These are phyloP conservation scores for Fonsecaea nubica DNA, from an alignment of 2,329 filamentous ascomycete species.

Conservation along the genomic window DNA sequence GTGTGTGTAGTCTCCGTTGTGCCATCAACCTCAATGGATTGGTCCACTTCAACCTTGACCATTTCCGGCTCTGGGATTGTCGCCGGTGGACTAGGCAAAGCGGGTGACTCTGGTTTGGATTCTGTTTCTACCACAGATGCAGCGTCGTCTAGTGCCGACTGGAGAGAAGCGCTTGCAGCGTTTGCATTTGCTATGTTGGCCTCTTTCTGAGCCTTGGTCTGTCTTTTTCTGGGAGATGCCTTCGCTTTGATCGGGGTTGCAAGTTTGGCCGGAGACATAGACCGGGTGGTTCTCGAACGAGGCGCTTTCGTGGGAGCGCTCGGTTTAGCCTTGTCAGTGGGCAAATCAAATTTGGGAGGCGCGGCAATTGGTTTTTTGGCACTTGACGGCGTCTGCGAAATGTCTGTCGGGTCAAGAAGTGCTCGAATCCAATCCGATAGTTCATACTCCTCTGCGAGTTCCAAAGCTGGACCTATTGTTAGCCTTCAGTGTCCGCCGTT, in stretches of 20 bases:
- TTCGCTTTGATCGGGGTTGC: constrained; percentile 41
- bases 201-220: constrained; percentile 57
- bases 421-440: constrained; percentile 88
- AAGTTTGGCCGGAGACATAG: constrained; percentile 61
- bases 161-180: constrained; percentile 56
- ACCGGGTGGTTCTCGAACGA: constrained; percentile 62
- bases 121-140: constrained; percentile 43
- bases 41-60: constrained; percentile 73
- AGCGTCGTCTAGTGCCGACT: constrained; percentile 56
- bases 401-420: constrained; percentile 86
- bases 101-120: constrained; percentile 26
- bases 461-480: constrained; percentile 66
- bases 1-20: constrained; percentile 73
- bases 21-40: constrained; percentile 71
- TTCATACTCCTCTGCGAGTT: constrained; percentile 83
- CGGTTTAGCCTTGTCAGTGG: constrained; percentile 51
- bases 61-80: constrained; percentile 49
- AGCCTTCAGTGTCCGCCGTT: constrained; percentile 30
- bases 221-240: constrained; percentile 62
- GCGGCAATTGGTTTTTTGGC: constrained; percentile 77
- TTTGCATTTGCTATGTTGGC: constrained; percentile 57
- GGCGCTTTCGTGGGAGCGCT: constrained; percentile 36
- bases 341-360: constrained; percentile 77
- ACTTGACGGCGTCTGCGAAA: constrained; percentile 69
- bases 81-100: constrained; percentile 3